Evolutionary conservation across 768 basidiomycete species (phyloP), one percentile per base, ranked within the genome.

Genomic region (Calocera cornea): DNA sequence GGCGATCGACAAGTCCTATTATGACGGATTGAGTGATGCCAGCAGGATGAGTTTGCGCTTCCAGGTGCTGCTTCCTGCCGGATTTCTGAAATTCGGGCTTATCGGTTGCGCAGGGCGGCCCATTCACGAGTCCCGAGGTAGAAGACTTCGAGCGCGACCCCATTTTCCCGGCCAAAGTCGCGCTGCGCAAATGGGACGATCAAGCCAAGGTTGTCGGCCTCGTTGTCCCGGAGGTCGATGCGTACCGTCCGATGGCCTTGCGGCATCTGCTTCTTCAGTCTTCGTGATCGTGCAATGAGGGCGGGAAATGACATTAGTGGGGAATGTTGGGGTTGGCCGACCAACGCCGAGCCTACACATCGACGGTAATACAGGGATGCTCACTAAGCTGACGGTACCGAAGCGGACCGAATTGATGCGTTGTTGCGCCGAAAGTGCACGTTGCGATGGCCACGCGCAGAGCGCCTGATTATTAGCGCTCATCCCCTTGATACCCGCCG

Each of bases 171-270:
- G 67, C 69, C 29, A 69, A 69, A 65, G 68, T 69, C 16, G 65
- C 65, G 41, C 31, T 69, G 41, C 68, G 69, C 22, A 64, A 44
- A 50, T 69, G 69, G 69, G 69, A 69, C 40, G 69, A 69, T 40
- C 27, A 38, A 44, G 69, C 69, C 11, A 69, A 69, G 33, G 22
- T 69, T n/a, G 50, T 41, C 33, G 67, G 41, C 22, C 60, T 67
- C 38, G 33, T 27, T 27, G 50, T 60, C 33, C 47, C 66, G 14
- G 69, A 29, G 34, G 24, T 69, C 27, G 67, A 68, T 22, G 17
- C 22, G n/a, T 69, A 69, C 64, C 63, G 41, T 29, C 22, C 41
- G 16, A 54, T 69, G 68, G 65, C 38, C 5, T 24, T 47, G 16
- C 44, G 44, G 44, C 44, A 47, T 19, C 44, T 47, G 16, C 44